Evolutionary conservation across 1,284 basidiomycete genomes (phyloP).

Genomic region (Termitomyces sp.): DNA sequence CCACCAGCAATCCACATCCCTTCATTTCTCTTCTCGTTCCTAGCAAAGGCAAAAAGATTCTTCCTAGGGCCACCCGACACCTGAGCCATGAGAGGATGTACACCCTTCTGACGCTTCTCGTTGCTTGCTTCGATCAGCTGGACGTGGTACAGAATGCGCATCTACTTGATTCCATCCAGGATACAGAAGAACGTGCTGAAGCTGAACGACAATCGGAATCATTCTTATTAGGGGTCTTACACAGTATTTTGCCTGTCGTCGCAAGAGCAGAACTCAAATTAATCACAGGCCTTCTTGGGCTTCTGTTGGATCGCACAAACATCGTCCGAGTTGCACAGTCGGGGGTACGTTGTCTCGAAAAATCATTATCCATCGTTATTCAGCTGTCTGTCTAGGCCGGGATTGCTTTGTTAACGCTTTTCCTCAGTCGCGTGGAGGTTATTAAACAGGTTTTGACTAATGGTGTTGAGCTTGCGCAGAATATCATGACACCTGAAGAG

Average conservation of each 20-base stretch:
- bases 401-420: conserved; percentile 86
- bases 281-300: conserved; percentile 82
- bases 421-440: conserved; percentile 88
- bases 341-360: conserved; percentile 43
- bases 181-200: conserved; percentile 63
- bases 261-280: conserved; percentile 76
- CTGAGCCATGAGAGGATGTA: conserved; percentile 78
- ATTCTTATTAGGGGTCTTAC: conserved; percentile 83
- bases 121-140: conserved; percentile 91
- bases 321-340: conserved; percentile 69
- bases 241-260: conserved; percentile 81
- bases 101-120: conserved; percentile 85
- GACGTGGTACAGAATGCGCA: conserved; percentile 82
- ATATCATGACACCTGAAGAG: conserved; percentile 63
- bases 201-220: conserved; percentile 85
- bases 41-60: conserved; percentile 89
- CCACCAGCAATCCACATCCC: conserved; percentile 84
- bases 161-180: conserved; percentile 63
- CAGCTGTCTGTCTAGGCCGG: conserved; percentile 60
- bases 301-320: conserved; percentile 82
- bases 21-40: conserved; percentile 90
- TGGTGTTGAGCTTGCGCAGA: conserved; percentile 45
- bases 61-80: conserved; percentile 88
- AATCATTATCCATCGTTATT: not conserved
- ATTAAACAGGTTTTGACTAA: conserved; percentile 71